Percentiles rank a stretch among this genome's conserved stretches.
Conservation (phyloP, 768 basidiomycete species). For the Naematelia aurantialba region DNA sequence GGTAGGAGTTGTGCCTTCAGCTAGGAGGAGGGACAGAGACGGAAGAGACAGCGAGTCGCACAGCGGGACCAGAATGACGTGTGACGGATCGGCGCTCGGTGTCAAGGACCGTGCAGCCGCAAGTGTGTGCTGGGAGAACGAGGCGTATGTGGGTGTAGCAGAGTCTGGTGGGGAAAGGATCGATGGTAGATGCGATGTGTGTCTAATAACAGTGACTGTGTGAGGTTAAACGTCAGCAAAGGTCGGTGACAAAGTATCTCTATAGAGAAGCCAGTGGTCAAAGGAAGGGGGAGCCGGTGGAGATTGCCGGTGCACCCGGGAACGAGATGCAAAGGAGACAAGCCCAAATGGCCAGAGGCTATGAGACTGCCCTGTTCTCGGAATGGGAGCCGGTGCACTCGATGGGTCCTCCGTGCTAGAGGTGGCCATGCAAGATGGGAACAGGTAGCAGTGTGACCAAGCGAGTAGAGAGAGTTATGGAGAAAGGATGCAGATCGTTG, state of each 20-base stretch:
- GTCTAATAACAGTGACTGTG: slow-evolving; percentile 44
- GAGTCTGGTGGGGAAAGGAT: slow-evolving; percentile 18
- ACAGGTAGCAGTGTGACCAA: too few relatives aligned
- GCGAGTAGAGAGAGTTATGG: not conserved
- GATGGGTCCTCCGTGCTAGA: not conserved
- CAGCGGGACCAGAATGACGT: slow-evolving; percentile 46
- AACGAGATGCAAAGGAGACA: too few relatives aligned
- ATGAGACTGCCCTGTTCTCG: too few relatives aligned
- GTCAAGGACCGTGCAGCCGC: slow-evolving; percentile 20
- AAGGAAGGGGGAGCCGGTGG: slow-evolving; percentile 4
- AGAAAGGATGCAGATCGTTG: not conserved
- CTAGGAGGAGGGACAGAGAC: slow-evolving; percentile 41
- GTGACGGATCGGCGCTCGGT: slow-evolving; percentile 18
- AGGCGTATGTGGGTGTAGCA: slow-evolving; percentile 6
- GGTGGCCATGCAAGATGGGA: not conserved
- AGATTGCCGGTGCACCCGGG: not conserved
- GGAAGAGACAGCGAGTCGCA: slow-evolving; percentile 47
- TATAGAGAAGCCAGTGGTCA: not conserved
- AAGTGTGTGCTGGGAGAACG: slow-evolving; percentile 11
- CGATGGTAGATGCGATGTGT: slow-evolving; percentile 33
- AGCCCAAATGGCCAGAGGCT: not conserved
- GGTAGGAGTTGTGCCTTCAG: slow-evolving; percentile 46
- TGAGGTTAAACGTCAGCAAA: slow-evolving; percentile 5
- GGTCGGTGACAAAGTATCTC: not conserved
- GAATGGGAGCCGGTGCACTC: too few relatives aligned